A percentile compares a stretch with the other conserved stretches of the same genome.
These are phyloP conservation scores for Notholithocarpus densiflorus DNA, from an alignment of 306 rosid genomes.

Conservation along the genomic window DNA sequence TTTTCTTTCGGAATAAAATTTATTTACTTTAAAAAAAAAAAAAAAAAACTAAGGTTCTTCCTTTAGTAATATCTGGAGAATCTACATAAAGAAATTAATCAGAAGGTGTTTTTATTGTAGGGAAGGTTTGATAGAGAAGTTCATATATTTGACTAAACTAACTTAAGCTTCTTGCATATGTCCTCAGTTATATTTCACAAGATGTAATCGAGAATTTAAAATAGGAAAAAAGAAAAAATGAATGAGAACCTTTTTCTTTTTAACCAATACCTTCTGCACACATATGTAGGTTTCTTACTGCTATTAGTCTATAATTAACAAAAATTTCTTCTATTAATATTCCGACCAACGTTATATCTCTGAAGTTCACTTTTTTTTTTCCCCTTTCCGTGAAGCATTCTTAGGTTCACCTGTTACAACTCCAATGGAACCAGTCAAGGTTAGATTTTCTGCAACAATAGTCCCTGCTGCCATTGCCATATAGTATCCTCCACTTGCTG, in stretches of 20 bases:
- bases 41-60: no score
- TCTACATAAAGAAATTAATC: background rate
- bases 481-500: constrained; percentile 98
- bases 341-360: background rate
- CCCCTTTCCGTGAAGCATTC: constrained; percentile 4
- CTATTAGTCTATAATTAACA: background rate
- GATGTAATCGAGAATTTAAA: background rate
- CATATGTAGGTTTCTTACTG: background rate
- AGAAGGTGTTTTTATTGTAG: background rate
- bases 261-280: background rate
- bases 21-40: no score
- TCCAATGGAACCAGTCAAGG: constrained; percentile 96
- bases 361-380: background rate
- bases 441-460: constrained; percentile 92
- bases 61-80: background rate
- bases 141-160: background rate
- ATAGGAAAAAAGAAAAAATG: background rate
- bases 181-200: background rate
- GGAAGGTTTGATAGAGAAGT: background rate
- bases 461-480: constrained; percentile 95
- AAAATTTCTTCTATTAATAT: background rate
- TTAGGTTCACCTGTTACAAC: constrained; percentile 73
- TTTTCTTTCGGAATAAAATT: no score
- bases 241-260: background rate
- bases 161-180: background rate